These are phyloP conservation scores for Cystofilobasidium macerans DNA, from an alignment of 768 basidiomycete genomes.

Conservation along the genomic window DNA sequence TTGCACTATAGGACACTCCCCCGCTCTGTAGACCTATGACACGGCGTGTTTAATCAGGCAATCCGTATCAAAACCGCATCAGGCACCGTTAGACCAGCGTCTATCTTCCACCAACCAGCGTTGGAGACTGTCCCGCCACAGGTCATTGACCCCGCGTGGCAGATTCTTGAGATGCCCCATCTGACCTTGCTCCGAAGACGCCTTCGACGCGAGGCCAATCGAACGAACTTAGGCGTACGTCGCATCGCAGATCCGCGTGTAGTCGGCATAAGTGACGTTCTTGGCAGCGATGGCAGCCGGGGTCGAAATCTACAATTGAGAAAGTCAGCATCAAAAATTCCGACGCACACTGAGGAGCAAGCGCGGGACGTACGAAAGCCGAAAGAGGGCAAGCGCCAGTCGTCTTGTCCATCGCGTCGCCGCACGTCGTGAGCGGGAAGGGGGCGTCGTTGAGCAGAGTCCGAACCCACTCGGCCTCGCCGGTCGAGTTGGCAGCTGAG, in stretches of 20 bases:
- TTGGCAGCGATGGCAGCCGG: neutral
- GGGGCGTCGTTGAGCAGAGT: slow-evolving; percentile 43
- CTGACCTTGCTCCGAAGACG: no score
- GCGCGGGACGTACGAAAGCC: slow-evolving; percentile 37
- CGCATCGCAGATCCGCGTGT: slow-evolving; percentile 15
- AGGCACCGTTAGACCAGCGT: no score
- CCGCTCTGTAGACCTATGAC: no score
- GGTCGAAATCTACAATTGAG: neutral
- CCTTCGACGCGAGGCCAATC: no score
- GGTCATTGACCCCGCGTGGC: no score
- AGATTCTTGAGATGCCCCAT: no score
- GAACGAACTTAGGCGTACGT: no score
- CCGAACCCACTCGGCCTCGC: slow-evolving; percentile 37
- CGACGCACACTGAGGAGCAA: slow-evolving; percentile 27
- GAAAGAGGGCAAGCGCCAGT: slow-evolving; percentile 41
- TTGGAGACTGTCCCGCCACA: no score
- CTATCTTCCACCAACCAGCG: no score
- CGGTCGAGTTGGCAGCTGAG: neutral
- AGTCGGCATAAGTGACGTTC: slow-evolving; percentile 12
- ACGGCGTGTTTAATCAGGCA: no score
- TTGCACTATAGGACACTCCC: no score
- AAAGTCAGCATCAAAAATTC: neutral
- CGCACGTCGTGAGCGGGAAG: slow-evolving; percentile 41
- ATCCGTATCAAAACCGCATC: no score
- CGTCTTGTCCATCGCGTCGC: slow-evolving; percentile 32